Evolutionary conservation across 2,329 filamentous ascomycete genomes (phyloP), one percentile per base, ranked within the genome.

Genomic region (Fusarium sp.): DNA sequence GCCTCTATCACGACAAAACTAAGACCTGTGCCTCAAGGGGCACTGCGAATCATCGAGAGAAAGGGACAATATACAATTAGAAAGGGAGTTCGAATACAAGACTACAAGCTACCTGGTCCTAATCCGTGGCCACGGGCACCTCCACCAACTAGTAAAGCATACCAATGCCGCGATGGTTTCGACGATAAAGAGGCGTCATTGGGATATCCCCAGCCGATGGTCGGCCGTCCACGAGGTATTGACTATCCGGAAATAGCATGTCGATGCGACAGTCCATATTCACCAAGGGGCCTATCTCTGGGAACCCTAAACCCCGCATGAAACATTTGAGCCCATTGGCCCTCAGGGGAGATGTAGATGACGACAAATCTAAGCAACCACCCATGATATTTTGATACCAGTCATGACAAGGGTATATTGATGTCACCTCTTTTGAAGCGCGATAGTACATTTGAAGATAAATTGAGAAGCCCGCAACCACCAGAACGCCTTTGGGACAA

Each of bases 131-230:
- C 42, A 3, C 50, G 42, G 6, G 37, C 40, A 12, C 40, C 62
- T 1, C 28, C 51, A 3, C 41, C 62, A 4, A 44, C 26, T 28
- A 74, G 66, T 23, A 37, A 44, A 4, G 68, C 73, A 31, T 77
- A 73, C 8, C 75, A 74, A 33, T 78, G 77, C 23, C 67, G 75
- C 11, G 77, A 79, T 58, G 76, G 77, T 0, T 79, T 79, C 36
- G 62, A 76, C 18, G 37, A 26, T 15, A 47, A 51, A 6, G 77
- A 78, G 40, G 41, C 52, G 16, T 67, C 58, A 4, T 55, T 62
- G 11, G 57, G 57, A 3, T 53, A 64, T 16, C 64, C 72, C 11
- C 49, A 56, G 31, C 58, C 57, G 8, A 74, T 75, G 57, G 33
- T 8, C 3, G 16, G 20, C 4, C 41, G 12, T 4, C 16, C 34